These are phyloP conservation scores for Colletotrichum falcatum DNA, from an alignment of 2,329 filamentous ascomycete genomes.

Conservation along the genomic window DNA sequence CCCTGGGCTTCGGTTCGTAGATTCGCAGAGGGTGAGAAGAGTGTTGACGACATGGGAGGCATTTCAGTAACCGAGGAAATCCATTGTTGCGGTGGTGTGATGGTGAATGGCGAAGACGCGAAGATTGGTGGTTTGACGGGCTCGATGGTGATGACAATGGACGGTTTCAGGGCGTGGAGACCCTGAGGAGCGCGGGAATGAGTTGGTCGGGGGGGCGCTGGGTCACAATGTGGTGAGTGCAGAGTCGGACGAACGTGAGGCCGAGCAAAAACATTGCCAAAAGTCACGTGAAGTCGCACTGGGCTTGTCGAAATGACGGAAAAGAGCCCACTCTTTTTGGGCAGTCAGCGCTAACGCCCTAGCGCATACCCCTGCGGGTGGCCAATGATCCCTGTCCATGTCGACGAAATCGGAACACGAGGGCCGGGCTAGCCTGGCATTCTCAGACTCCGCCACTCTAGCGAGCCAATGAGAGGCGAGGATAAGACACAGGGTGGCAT, in stretches of 20 bases:
- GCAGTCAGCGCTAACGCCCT: conserved; percentile 26
- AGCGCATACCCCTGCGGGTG: not conserved
- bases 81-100: conserved; percentile 15
- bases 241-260: conserved; percentile 35
- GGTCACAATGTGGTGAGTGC: conserved; percentile 39
- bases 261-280: conserved; percentile 36
- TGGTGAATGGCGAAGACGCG: conserved; percentile 4
- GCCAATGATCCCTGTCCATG: not conserved
- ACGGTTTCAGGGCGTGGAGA: conserved; percentile 41
- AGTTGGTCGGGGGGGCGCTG: conserved; percentile 38
- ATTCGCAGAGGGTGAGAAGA: not conserved
- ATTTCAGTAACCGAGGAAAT: conserved; percentile 8
- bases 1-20: conserved; percentile 27
- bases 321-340: conserved; percentile 15
- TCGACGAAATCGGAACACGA: conserved; percentile 34
- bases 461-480: conserved; percentile 24
- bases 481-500: conserved; percentile 12
- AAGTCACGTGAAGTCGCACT: conserved; percentile 32
- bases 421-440: conserved; percentile 16
- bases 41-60: conserved; percentile 31
- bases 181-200: conserved; percentile 39
- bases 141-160: conserved; percentile 39
- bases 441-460: conserved; percentile 34
- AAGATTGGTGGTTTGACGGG: conserved; percentile 15
- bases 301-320: conserved; percentile 28